phyloP scores from a whole-genome alignment of 805 yeast genomes.

The Yamadazyma ubonensis region DNA sequence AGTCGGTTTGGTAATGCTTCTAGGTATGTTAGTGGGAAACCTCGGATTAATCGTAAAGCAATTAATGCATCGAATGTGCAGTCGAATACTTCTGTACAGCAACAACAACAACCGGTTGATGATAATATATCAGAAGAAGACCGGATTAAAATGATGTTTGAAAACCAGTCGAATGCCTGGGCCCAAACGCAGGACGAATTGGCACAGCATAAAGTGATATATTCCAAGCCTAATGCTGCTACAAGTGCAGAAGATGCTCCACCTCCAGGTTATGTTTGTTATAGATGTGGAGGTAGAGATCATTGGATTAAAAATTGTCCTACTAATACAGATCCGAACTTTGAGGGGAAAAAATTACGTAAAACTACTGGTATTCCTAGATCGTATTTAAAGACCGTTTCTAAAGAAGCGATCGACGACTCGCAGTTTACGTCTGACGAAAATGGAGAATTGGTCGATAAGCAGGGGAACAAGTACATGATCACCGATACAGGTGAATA shows the following conservation, averaged over 20 bases:
- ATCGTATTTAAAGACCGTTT: constrained; percentile 82
- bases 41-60: constrained; percentile 46
- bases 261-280: constrained; percentile 95
- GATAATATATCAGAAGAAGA: constrained; percentile 75
- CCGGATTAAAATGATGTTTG: constrained; percentile 85
- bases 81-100: constrained; percentile 20
- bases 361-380: constrained; percentile 98
- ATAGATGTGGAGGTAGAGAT: constrained; percentile 88
- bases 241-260: constrained; percentile 65
- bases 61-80: constrained; percentile 23
- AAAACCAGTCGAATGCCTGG: constrained; percentile 93
- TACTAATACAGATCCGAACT: constrained; percentile 85
- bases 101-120: constrained; percentile 20
- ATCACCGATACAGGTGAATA: constrained; percentile 93
- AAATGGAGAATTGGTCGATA: constrained; percentile 44
- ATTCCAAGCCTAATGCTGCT: constrained; percentile 42
- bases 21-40: constrained; percentile 72
- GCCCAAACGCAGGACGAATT: constrained; percentile 87
- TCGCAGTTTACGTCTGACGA: constrained; percentile 35
- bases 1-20: constrained; percentile 58
- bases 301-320: constrained; percentile 98
- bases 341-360: constrained; percentile 88
- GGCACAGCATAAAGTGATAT: constrained; percentile 81
- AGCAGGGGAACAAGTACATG: constrained; percentile 62
- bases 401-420: constrained; percentile 68